Conservation (phyloP, 768 basidiomycete genomes). For the Rhodotorula babjevae region DNA sequence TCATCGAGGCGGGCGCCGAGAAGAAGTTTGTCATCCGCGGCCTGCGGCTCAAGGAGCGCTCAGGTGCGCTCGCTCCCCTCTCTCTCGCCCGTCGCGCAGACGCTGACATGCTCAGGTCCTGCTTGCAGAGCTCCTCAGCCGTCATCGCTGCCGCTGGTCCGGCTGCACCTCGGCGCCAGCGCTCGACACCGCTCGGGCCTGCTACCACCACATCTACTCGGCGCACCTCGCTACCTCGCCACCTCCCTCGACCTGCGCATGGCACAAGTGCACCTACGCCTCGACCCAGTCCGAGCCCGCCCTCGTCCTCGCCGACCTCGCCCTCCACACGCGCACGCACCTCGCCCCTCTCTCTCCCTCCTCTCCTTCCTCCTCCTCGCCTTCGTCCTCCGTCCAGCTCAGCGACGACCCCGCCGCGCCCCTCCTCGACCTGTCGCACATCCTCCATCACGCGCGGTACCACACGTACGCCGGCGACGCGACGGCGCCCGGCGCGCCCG, state of each 20-base stretch:
- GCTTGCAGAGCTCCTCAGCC: background rate
- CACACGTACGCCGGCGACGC: conserved; percentile 25
- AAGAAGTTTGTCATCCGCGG: conserved; percentile 84
- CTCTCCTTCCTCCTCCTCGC: background rate
- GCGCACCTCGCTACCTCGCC: conserved; percentile 14
- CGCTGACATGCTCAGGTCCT: too few relatives aligned
- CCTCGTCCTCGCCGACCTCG: conserved; percentile 12
- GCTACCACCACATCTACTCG: conserved; percentile 27
- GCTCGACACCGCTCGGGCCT: background rate
- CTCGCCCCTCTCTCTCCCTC: conserved; percentile 2
- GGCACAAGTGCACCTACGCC: conserved; percentile 11
- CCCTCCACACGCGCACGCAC: conserved; percentile 33
- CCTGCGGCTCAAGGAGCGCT: conserved; percentile 58
- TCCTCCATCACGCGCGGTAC: conserved; percentile 19
- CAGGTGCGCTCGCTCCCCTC: background rate
- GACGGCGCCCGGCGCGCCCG: conserved; percentile 4
- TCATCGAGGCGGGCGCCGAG: conserved; percentile 50
- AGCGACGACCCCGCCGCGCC: background rate
- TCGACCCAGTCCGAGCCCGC: conserved; percentile 1
- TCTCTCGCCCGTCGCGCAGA: background rate
- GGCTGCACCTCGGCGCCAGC: background rate
- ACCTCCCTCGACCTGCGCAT: background rate
- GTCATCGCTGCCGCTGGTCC: conserved; percentile 11
- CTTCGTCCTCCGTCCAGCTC: too few relatives aligned
- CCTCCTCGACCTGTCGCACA: background rate